Conservation (phyloP, 1,284 basidiomycete genomes). For the Coriolopsis trogii region DNA sequence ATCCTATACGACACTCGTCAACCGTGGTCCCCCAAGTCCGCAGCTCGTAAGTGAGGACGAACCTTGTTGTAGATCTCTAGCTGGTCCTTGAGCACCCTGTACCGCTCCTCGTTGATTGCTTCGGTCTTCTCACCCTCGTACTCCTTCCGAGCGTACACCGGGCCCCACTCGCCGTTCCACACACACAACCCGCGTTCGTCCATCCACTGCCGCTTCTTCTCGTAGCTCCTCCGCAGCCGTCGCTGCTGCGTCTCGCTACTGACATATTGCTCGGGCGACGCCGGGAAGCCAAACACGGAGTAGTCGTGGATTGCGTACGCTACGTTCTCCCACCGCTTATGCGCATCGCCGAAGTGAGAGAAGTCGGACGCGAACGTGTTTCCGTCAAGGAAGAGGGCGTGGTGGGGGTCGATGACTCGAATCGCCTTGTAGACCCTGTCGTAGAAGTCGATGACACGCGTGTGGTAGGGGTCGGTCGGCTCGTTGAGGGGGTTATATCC, state of each 20-base stretch:
- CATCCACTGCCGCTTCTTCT: constrained; percentile 73
- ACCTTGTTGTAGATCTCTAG: constrained; percentile 73
- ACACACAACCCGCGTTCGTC: constrained; percentile 66
- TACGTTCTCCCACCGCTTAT: constrained; percentile 56
- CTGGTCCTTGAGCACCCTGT: constrained; percentile 70
- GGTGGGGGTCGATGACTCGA: constrained; percentile 61
- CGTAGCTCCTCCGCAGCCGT: constrained; percentile 55
- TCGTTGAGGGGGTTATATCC: constrained; percentile 81
- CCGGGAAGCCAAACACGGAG: constrained; percentile 70
- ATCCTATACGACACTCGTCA: constrained; percentile 45
- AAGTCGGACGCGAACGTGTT: constrained; percentile 82
- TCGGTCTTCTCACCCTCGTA: constrained; percentile 67
- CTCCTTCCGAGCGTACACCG: constrained; percentile 61
- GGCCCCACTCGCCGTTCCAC: constrained; percentile 82
- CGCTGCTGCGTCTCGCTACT: constrained; percentile 54
- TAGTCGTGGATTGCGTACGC: constrained; percentile 85
- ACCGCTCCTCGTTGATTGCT: constrained; percentile 66
- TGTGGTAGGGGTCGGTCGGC: constrained; percentile 61
- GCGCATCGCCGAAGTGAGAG: constrained; percentile 57
- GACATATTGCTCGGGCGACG: constrained; percentile 51
- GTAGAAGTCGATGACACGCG: constrained; percentile 61
- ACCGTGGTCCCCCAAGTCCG: not conserved
- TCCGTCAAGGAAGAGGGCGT: constrained; percentile 72
- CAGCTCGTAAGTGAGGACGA: constrained; percentile 2
- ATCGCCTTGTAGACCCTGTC: constrained; percentile 65